These are phyloP conservation scores for Monosporascus sp. DNA, from an alignment of 2,329 filamentous ascomycete species.

Conservation along the genomic window DNA sequence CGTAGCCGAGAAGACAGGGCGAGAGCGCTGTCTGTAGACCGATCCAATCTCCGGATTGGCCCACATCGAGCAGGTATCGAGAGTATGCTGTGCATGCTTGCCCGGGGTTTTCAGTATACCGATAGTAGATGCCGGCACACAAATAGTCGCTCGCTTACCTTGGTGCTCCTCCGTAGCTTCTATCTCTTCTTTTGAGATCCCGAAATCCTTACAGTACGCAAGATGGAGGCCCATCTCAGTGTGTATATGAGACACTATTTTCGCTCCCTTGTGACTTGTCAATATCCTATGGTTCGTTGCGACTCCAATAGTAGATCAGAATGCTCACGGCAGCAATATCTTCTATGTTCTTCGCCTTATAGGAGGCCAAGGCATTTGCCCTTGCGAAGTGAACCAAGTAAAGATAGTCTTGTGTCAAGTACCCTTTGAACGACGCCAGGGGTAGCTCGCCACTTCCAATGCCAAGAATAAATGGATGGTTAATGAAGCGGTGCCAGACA, in stretches of 20 bases:
- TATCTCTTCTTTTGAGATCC: conserved; percentile 68
- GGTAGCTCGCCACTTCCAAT: conserved; percentile 73
- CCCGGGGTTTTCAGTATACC: background rate
- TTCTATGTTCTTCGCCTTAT: conserved; percentile 71
- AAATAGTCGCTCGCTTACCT: conserved; percentile 39
- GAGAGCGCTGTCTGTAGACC: conserved; percentile 79
- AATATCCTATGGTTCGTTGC: background rate
- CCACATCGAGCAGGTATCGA: conserved; percentile 81
- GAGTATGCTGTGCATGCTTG: conserved; percentile 62
- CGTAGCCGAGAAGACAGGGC: conserved; percentile 87
- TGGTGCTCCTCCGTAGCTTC: conserved; percentile 68
- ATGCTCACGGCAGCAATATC: conserved; percentile 63
- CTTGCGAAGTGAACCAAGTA: conserved; percentile 88
- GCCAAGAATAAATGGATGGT: conserved; percentile 76
- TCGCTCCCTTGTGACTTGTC: conserved; percentile 44
- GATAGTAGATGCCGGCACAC: background rate
- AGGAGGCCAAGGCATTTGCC: conserved; percentile 78
- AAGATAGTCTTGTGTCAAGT: conserved; percentile 87
- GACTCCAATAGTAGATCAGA: background rate
- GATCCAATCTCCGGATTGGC: conserved; percentile 81
- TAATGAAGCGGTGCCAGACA: conserved; percentile 70
- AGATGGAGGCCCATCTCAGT: conserved; percentile 78
- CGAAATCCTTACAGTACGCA: conserved; percentile 76
- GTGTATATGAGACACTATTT: conserved; percentile 71
- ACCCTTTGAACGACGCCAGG: conserved; percentile 74